Conservation (phyloP, 495 filamentous ascomycete genomes). For the Thermothielavioides terrestris region DNA sequence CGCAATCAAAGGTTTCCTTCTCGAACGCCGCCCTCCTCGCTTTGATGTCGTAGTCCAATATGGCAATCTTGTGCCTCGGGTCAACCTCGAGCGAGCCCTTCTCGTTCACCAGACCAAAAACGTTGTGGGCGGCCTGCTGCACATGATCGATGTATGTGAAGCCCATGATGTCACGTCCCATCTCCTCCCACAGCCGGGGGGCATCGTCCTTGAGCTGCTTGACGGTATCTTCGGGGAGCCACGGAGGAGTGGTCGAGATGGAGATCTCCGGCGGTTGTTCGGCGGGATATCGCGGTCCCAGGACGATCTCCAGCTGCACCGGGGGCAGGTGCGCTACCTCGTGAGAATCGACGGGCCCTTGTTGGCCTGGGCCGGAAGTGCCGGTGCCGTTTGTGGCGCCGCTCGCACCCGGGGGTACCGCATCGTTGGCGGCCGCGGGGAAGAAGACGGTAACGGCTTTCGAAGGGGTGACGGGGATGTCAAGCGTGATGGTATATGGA, state of each 20-base stretch:
- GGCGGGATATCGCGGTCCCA: conserved; percentile 71
- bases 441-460: conserved; percentile 64
- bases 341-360: conserved; percentile 45
- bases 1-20: conserved; percentile 79
- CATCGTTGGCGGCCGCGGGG: conserved; percentile 42
- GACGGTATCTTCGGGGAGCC: conserved; percentile 57
- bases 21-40: conserved; percentile 68
- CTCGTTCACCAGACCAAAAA: conserved; percentile 59
- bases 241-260: conserved; percentile 57
- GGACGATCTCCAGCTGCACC: conserved; percentile 54
- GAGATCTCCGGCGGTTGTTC: conserved; percentile 54
- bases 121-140: conserved; percentile 67
- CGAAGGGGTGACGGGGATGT: conserved; percentile 62
- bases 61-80: conserved; percentile 53
- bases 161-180: conserved; percentile 65
- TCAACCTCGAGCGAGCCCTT: conserved; percentile 46
- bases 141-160: conserved; percentile 82
- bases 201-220: conserved; percentile 53
- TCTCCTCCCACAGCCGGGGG: conserved; percentile 68
- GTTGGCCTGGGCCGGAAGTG: background rate
- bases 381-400: conserved; percentile 3
- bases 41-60: conserved; percentile 73
- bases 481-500: conserved; percentile 58
- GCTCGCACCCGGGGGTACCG: conserved; percentile 16
- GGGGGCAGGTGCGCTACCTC: conserved; percentile 68